These are phyloP conservation scores for Claviceps monticola DNA, from an alignment of 2,329 filamentous ascomycete species.

Conservation along the genomic window DNA sequence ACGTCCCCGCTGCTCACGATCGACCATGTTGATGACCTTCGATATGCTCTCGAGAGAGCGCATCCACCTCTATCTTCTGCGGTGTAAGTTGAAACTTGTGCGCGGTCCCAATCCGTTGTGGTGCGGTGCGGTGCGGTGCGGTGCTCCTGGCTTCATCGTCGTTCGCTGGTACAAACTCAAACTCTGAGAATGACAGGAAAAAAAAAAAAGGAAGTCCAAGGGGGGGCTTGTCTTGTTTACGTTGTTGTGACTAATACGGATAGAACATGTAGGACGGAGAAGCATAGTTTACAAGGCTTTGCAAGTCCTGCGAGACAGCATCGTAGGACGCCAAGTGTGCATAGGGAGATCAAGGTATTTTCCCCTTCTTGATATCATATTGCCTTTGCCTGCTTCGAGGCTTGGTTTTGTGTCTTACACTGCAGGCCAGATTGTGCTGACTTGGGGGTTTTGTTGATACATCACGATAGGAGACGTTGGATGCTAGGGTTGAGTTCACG, in stretches of 20 bases:
- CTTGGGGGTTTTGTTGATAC: not conserved
- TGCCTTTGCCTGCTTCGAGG: too few relatives aligned
- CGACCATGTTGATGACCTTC: slow-evolving; percentile 12
- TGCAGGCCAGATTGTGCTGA: too few relatives aligned
- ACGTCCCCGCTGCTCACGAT: slow-evolving; percentile 18
- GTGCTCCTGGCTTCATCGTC: too few relatives aligned
- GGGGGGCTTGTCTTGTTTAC: not conserved
- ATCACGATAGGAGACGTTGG: slow-evolving; percentile 62
- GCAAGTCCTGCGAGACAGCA: slow-evolving; percentile 45
- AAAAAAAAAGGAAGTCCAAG: too few relatives aligned
- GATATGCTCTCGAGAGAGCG: slow-evolving; percentile 7
- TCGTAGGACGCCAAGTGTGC: slow-evolving; percentile 40
- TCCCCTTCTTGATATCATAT: too few relatives aligned
- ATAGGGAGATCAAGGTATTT: slow-evolving; percentile 42
- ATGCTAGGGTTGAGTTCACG: slow-evolving; percentile 75
- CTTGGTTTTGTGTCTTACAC: too few relatives aligned
- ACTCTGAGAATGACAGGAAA: too few relatives aligned
- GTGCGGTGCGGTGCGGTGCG: too few relatives aligned
- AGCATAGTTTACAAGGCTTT: slow-evolving; percentile 24
- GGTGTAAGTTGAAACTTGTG: slow-evolving; percentile 23
- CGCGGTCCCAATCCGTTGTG: not conserved
- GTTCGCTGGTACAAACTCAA: too few relatives aligned
- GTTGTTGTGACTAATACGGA: not conserved
- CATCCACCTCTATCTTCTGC: slow-evolving; percentile 18
- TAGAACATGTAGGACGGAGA: slow-evolving; percentile 25